A percentile compares a stretch with the other conserved stretches of the same genome.
Conservation (phyloP, 441 rosid species). For the Daphne laureola region DNA sequence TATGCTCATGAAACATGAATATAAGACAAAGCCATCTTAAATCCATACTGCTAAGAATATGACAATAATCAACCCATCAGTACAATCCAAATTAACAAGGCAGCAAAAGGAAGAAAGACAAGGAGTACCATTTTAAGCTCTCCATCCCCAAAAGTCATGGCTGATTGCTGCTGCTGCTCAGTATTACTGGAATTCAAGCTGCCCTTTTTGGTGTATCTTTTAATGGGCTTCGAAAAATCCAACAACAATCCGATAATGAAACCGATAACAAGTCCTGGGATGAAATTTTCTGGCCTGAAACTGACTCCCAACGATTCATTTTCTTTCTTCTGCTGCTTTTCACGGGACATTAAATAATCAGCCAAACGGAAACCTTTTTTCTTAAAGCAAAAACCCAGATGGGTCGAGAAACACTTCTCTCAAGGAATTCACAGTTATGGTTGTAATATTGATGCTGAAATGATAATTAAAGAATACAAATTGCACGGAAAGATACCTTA, state of each 20-base stretch:
- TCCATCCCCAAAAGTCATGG: constrained; percentile 33
- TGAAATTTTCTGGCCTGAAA: constrained; percentile 68
- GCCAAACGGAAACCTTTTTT: neutral
- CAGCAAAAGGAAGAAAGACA: neutral
- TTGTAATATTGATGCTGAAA: no score
- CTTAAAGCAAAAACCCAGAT: neutral
- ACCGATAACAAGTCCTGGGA: constrained; percentile 78
- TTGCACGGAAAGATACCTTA: no score
- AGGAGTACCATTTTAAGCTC: constrained; percentile 78
- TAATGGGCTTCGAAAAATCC: constrained; percentile 55
- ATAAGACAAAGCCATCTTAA: no score
- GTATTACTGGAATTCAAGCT: constrained; percentile 48
- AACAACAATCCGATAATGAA: constrained; percentile 68
- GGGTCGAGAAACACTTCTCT: no score
- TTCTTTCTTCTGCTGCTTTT: constrained; percentile 45
- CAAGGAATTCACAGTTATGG: no score
- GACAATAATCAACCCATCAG: no score
- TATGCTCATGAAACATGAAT: no score
- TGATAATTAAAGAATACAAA: no score
- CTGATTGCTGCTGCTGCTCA: constrained; percentile 31
- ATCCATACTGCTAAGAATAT: no score
- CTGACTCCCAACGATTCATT: constrained; percentile 46
- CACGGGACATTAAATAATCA: neutral
- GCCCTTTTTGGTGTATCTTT: constrained; percentile 37
- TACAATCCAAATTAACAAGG: neutral